phyloP scores from a whole-genome alignment of 31 red algal species.

The Bonnemaisonia californica region DNA sequence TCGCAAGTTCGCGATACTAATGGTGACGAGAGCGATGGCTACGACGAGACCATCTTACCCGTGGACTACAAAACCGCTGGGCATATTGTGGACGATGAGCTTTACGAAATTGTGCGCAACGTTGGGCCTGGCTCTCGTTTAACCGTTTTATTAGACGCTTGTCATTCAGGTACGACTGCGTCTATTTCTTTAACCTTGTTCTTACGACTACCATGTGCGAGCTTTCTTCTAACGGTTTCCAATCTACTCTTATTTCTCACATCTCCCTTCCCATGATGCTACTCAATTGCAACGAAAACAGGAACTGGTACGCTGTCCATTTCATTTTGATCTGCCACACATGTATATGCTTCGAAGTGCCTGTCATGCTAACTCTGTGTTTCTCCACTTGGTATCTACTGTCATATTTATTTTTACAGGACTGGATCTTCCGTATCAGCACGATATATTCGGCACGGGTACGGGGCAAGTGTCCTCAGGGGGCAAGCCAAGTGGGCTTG shows the following conservation, averaged over 20 bases:
- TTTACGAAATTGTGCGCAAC: constrained; percentile 58
- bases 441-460: constrained; percentile 54
- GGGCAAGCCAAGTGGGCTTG: constrained; percentile 23
- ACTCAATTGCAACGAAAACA: too few relatives aligned
- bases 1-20: constrained; percentile 44
- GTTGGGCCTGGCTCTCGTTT: constrained; percentile 43
- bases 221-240: too few relatives aligned
- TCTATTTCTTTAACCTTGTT: too few relatives aligned
- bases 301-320: background rate
- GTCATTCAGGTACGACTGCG: constrained; percentile 57
- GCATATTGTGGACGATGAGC: constrained; percentile 70
- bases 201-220: too few relatives aligned
- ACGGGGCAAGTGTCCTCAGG: constrained; percentile 42
- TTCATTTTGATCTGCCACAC: background rate
- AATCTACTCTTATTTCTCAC: too few relatives aligned
- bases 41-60: constrained; percentile 68
- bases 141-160: constrained; percentile 73
- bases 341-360: background rate
- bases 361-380: background rate
- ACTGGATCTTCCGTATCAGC: constrained; percentile 68
- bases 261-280: too few relatives aligned
- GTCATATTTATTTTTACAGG: background rate
- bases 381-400: background rate
- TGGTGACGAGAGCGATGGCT: constrained; percentile 74
- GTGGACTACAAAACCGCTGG: constrained; percentile 65